phyloP scores from a whole-genome alignment of 352 stramenopile genomes.

The Pythium rishiriense region DNA sequence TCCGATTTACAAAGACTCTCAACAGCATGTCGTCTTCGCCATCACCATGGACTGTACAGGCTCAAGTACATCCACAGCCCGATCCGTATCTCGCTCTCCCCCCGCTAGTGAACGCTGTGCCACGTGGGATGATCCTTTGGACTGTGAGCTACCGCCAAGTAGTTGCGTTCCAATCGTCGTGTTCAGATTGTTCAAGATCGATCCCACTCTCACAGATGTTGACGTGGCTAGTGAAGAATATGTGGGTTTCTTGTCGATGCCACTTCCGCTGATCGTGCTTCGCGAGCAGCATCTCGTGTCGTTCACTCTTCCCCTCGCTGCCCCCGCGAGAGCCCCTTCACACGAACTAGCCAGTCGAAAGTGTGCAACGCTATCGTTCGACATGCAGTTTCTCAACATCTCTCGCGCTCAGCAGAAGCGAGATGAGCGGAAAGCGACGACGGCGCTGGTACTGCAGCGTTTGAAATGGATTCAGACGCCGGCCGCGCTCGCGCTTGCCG shows the following conservation, averaged over 20 bases:
- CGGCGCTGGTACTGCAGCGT: slow-evolving; percentile 5
- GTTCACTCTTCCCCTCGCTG: slow-evolving; percentile 23
- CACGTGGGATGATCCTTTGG: background rate
- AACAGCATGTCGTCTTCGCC: slow-evolving; percentile 8
- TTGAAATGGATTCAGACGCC: slow-evolving; percentile 8
- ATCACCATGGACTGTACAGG: background rate
- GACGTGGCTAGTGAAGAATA: background rate
- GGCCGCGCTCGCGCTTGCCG: slow-evolving; percentile 6
- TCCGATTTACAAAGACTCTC: slow-evolving; percentile 3
- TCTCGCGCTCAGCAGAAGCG: background rate
- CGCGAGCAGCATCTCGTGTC: slow-evolving; percentile 22
- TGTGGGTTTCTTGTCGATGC: slow-evolving; percentile 7
- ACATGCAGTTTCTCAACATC: slow-evolving; percentile 20
- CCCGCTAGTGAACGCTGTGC: background rate
- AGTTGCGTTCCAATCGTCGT: background rate
- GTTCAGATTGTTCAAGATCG: slow-evolving; percentile 1
- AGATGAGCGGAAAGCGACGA: background rate
- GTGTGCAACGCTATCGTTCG: slow-evolving; percentile 20
- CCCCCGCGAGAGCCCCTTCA: background rate
- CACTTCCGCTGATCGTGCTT: slow-evolving; percentile 12
- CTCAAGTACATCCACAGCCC: background rate
- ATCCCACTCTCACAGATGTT: background rate
- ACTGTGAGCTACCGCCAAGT: background rate
- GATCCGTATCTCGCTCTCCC: background rate
- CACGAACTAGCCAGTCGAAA: background rate